phyloP scores from a whole-genome alignment of 441 rosid species.

The Corymbia calophylla region DNA sequence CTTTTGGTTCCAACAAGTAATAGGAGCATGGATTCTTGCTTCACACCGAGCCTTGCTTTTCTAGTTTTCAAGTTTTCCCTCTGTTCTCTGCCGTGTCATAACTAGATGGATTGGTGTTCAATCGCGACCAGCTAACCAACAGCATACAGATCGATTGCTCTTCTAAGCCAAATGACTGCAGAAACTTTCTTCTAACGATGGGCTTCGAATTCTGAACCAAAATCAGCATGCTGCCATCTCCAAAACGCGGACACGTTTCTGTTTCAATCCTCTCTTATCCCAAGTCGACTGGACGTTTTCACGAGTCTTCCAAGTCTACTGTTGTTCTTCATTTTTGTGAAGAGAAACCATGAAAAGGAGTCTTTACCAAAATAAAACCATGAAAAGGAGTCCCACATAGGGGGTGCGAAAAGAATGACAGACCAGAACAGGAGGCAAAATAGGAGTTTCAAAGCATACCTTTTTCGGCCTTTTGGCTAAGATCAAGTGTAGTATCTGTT shows the following conservation, averaged over 20 bases:
- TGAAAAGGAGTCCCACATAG: neutral
- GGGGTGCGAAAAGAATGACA: neutral
- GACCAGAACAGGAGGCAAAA: neutral
- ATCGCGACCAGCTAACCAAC: neutral
- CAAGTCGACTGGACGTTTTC: neutral
- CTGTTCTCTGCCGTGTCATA: too few species aligned
- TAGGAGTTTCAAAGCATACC: neutral
- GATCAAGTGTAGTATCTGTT: slow-evolving; percentile 6
- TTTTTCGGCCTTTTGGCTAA: slow-evolving; percentile 6
- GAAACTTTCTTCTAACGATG: neutral
- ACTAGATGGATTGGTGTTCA: neutral
- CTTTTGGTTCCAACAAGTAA: too few species aligned
- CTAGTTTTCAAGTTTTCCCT: neutral
- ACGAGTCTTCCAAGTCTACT: neutral
- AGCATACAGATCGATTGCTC: neutral
- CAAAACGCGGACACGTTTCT: too few species aligned
- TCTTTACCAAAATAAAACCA: too few species aligned
- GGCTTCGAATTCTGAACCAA: neutral
- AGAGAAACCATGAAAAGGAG: neutral
- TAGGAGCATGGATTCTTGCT: neutral
- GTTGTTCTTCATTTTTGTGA: neutral
- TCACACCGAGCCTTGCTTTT: neutral
- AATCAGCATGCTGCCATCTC: too few species aligned
- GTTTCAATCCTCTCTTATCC: too few species aligned
- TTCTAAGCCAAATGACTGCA: neutral